Evolutionary conservation across 2,329 filamentous ascomycete genomes (phyloP), one percentile per base, ranked within the genome.

Genomic region (Trichoderma endophyticum): DNA sequence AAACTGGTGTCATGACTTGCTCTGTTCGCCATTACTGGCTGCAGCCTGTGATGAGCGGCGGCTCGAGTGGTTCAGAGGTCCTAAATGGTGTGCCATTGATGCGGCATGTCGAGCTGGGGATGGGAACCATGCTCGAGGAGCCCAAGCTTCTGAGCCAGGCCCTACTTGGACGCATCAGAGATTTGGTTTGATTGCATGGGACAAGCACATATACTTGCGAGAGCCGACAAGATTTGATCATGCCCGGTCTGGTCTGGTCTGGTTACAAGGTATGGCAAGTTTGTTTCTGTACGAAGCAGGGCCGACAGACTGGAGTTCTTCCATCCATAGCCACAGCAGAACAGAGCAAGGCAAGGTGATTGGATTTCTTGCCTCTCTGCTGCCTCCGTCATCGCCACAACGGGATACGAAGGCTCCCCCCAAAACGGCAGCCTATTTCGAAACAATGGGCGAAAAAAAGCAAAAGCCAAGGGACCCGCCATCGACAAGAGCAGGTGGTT

Each of bases 71-170:
- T 51, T 54, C 57, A 62, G 18, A 70, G 8, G 8, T 30, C 12
- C 21, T 51, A 34, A 60, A 65, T 62, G 61, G 69, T 71, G 69
- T 71, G 69, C 69, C 69, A 71, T 71, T 71, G 61, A 48, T 59
- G 51, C 28, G 24, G 69, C 48, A 57, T 71, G 24, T 60, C 34
- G 62, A 64, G 54, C 69, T 71, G 61, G 69, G 69, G 69, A 66
- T 64, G 62, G 39, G 66, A 66, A 60, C 69, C 60, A 66, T 71
- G 69, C 15, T 43, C n/a, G 21, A 60, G 59, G 36, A 43, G 61
- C 62, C 61, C 61, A 54, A 64, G 51, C 60, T 62, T 71, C 60
- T 48, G 24, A 51, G 56, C 66, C 66, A 62, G 28, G 57, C 57
- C 30, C 39, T 70, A 34, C 57, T 56, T 24, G 51, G 7, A 14